Base-by-base conservation (phyloP, 176 grass and related monocot species). In the Carex kokanica region DNA sequence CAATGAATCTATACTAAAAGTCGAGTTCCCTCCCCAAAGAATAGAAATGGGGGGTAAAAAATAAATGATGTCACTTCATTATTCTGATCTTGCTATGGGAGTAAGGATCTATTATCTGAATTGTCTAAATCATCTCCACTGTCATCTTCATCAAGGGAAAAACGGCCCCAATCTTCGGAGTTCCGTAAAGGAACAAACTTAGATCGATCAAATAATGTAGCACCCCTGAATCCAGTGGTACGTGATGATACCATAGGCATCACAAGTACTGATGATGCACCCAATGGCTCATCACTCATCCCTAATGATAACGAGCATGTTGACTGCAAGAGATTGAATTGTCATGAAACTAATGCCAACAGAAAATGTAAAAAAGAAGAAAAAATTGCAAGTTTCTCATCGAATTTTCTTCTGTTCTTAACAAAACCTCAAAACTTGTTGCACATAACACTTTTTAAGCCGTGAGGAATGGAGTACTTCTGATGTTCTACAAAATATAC, bases 221-320 rank as follows among this genome's bases (percentile, higher is more conserved):
- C 54, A 12, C 85, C 87, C 82, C 90, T 87, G 83, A 95, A 98
- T 49, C 96, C 96, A 18, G 91, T 95, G 83, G 92, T 91, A 81
- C 91, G 91, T 61, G 96, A 98, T 59, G 93, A 95, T 17, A 92
- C 89, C 93, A 95, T 95, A 25, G 96, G 93, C 89, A 98, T 95
- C 6, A 86, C 91, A 71, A 95, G 91, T 71, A 93, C 93, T 0
- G 96, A 98, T 4, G 93, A 98, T 87, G 96, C 91, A 51, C 87
- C 87, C 84, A 95, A 85, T 8, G 89, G 82, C 82, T 95, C 88
- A 32, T 90, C 90, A 23, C 93, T 89, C 36, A 98, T 88, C 81
- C 90, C 88, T 87, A 97, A 84, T 67, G 92, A 92, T 62, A 97
- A 81, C 52, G 94, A 91, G 87, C 90, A 94, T 78, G 94, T 92